Conservation (phyloP, 805 yeast species). For the Kuraishia ogatae region DNA sequence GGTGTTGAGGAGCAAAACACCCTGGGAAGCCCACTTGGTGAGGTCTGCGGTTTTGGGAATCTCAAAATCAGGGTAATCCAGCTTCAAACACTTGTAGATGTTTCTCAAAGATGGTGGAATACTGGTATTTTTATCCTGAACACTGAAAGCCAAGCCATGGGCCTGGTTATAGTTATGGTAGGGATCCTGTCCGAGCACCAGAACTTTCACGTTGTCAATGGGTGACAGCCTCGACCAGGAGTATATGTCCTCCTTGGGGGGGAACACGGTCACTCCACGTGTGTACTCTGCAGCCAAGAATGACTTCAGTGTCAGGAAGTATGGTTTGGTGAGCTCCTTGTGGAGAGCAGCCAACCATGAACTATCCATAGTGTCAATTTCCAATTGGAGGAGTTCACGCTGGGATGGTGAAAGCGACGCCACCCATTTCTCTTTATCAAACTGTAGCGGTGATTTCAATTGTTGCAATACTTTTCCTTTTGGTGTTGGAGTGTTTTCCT, state of each 20-base stretch:
- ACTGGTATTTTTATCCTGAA: slow-evolving; percentile 65
- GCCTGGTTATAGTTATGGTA: slow-evolving; percentile 92
- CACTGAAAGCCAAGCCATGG: slow-evolving; percentile 93
- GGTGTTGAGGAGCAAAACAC: slow-evolving; percentile 82
- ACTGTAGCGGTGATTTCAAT: slow-evolving; percentile 11
- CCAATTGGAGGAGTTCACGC: slow-evolving; percentile 46
- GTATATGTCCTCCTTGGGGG: slow-evolving; percentile 69
- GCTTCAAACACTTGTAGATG: slow-evolving; percentile 69
- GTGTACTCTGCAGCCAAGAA: slow-evolving; percentile 44
- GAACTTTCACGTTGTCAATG: slow-evolving; percentile 58
- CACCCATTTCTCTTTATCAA: slow-evolving; percentile 47
- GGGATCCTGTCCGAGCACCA: slow-evolving; percentile 93
- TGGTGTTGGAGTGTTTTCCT: neutral
- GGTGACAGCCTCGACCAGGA: slow-evolving; percentile 92
- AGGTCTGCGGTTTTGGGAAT: slow-evolving; percentile 60
- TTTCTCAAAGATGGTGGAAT: slow-evolving; percentile 86
- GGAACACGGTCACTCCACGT: slow-evolving; percentile 53
- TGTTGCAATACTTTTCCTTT: neutral
- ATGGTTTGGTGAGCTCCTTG: slow-evolving; percentile 73
- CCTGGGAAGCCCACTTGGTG: slow-evolving; percentile 78
- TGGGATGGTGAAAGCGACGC: slow-evolving; percentile 37
- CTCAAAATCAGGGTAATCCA: slow-evolving; percentile 61
- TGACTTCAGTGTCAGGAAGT: slow-evolving; percentile 64
- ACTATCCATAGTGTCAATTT: slow-evolving; percentile 59
- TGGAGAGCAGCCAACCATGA: slow-evolving; percentile 72